Evolutionary conservation across 805 yeast species (phyloP).

Genomic region (Yamadazyma phyllophila): DNA sequence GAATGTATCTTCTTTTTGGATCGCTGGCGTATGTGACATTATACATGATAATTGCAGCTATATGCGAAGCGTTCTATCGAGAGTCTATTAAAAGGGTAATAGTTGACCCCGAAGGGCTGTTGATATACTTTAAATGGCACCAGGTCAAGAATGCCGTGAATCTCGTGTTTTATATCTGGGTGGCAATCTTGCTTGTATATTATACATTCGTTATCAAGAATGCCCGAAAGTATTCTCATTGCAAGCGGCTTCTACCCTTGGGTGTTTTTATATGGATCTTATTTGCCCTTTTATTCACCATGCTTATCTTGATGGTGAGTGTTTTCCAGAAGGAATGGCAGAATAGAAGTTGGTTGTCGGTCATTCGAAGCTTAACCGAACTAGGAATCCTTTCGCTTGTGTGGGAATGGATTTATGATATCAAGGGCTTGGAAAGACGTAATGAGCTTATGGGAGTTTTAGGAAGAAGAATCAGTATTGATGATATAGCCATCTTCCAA

Average conservation of each 20-base stretch:
- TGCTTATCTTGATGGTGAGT: conserved; percentile 26
- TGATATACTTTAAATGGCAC: conserved; percentile 14
- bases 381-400: conserved; percentile 51
- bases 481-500: conserved; percentile 29
- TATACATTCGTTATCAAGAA: conserved; percentile 38
- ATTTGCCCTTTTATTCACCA: conserved; percentile 35
- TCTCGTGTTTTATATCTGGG: conserved; percentile 26
- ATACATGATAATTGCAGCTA: conserved; percentile 3
- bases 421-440: conserved; percentile 47
- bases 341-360: conserved; percentile 49
- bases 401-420: conserved; percentile 67
- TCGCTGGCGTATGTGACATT: conserved; percentile 5
- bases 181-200: conserved; percentile 32
- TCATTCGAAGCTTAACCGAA: conserved; percentile 43
- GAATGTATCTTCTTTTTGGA: conserved; percentile 2
- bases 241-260: conserved; percentile 45
- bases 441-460: conserved; percentile 56
- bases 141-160: conserved; percentile 27
- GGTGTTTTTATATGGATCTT: conserved; percentile 44
- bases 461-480: conserved; percentile 56
- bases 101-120: neutral
- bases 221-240: conserved; percentile 43
- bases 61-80: conserved; percentile 9
- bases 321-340: conserved; percentile 31
- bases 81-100: neutral